Percentiles rank a stretch among this genome's conserved stretches.
These are phyloP conservation scores for Dioszegia aurantiaca DNA, from an alignment of 768 basidiomycete genomes.

Conservation along the genomic window DNA sequence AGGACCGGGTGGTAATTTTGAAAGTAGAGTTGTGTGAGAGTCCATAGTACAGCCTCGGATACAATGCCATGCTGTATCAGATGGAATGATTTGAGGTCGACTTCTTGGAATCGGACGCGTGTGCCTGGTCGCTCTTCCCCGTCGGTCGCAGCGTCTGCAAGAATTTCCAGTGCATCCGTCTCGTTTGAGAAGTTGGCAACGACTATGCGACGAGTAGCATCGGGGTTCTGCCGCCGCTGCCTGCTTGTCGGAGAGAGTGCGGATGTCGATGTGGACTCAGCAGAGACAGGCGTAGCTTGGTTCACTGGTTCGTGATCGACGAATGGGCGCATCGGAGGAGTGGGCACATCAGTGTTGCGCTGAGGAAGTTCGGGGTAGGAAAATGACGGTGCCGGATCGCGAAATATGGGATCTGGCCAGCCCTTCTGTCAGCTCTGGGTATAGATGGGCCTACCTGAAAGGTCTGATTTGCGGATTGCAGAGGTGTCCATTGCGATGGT, in stretches of 20 bases:
- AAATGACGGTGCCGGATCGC: conserved; percentile 2
- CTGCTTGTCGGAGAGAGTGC: conserved; percentile 27
- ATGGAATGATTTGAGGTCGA: conserved; percentile 24
- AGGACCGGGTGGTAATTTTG: conserved; percentile 39
- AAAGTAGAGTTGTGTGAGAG: conserved; percentile 36
- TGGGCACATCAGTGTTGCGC: background rate
- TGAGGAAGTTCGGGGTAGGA: conserved; percentile 15
- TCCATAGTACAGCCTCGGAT: conserved; percentile 24
- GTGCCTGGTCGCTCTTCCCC: conserved; percentile 4
- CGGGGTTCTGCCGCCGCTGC: conserved; percentile 21
- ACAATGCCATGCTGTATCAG: conserved; percentile 37
- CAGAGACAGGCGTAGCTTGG: conserved; percentile 10
- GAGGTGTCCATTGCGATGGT: background rate
- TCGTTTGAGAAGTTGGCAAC: conserved; percentile 47
- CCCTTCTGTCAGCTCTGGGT: conserved; percentile 9
- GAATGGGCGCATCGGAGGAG: background rate
- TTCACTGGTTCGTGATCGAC: background rate
- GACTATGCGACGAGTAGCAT: conserved; percentile 41
- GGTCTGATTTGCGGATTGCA: conserved; percentile 9
- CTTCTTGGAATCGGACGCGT: conserved; percentile 17
- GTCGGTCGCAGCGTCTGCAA: conserved; percentile 45
- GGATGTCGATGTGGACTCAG: conserved; percentile 21
- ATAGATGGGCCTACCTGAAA: conserved; percentile 6
- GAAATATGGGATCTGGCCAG: conserved; percentile 14
- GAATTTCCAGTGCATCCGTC: conserved; percentile 48